Evolutionary conservation across 1,284 basidiomycete genomes (phyloP).

Genomic region (Ceratobasidium sp.): DNA sequence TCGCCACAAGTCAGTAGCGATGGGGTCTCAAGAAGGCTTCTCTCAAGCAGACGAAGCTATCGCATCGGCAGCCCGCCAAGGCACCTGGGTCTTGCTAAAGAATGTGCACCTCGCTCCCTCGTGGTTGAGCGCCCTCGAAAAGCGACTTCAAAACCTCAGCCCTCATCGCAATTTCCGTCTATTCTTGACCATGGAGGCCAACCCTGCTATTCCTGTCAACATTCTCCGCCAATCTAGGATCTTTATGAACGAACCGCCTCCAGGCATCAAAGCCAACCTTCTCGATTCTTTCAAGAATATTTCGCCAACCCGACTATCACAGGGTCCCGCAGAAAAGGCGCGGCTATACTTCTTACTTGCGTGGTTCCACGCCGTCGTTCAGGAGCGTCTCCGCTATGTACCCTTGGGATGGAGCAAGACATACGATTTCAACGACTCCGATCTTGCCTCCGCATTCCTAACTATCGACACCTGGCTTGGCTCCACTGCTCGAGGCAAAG

Average conservation of each 20-base stretch:
- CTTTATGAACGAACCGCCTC: conserved; percentile 97
- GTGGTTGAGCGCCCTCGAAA: conserved; percentile 95
- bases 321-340: conserved; percentile 91
- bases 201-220: conserved; percentile 92
- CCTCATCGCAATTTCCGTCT: conserved; percentile 92
- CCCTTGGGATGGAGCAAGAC: conserved; percentile 95
- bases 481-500: conserved; percentile 82
- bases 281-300: conserved; percentile 90
- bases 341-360: conserved; percentile 95
- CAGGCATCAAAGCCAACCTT: conserved; percentile 94
- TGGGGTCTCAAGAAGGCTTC: conserved; percentile 99
- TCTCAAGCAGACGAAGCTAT: conserved; percentile 94
- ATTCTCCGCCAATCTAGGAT: conserved; percentile 94
- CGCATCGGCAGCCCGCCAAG: conserved; percentile 87
- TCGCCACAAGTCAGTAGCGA: conserved; percentile 89
- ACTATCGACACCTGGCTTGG: conserved; percentile 93
- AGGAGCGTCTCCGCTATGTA: conserved; percentile 94
- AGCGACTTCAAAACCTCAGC: conserved; percentile 92
- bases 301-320: conserved; percentile 73
- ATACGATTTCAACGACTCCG: conserved; percentile 98
- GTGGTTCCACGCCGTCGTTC: conserved; percentile 97
- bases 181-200: conserved; percentile 97
- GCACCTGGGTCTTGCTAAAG: conserved; percentile 94
- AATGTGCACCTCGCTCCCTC: conserved; percentile 95
- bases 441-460: conserved; percentile 91